Evolutionary conservation across 805 yeast genomes (phyloP).

Genomic region (Tetrapisispora fleetii): DNA sequence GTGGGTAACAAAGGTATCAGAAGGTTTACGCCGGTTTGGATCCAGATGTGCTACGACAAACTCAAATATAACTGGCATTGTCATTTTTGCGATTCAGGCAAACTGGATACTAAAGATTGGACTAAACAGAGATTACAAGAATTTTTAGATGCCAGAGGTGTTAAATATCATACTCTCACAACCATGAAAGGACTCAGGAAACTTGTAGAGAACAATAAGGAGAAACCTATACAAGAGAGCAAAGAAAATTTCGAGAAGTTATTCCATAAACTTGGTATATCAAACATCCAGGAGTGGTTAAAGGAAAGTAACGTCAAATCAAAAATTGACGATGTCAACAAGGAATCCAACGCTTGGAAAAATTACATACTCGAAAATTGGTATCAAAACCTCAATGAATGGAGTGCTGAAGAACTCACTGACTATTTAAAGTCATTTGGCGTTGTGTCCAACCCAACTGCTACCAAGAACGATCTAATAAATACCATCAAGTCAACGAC

Average conservation of each 20-base stretch:
- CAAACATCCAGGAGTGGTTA: background rate
- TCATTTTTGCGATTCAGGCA: background rate
- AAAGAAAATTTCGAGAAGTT: slow-evolving; percentile 20
- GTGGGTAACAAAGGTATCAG: background rate
- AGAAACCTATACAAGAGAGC: slow-evolving; percentile 28
- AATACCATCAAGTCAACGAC: slow-evolving; percentile 35
- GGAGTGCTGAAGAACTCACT: slow-evolving; percentile 36
- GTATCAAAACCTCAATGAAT: slow-evolving; percentile 28
- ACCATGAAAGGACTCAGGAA: slow-evolving; percentile 33
- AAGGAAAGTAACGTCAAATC: slow-evolving; percentile 4
- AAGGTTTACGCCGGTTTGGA: background rate
- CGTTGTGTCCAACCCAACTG: slow-evolving; percentile 15
- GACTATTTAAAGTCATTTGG: slow-evolving; percentile 37
- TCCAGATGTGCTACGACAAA: background rate
- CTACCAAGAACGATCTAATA: slow-evolving; percentile 30
- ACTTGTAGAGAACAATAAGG: slow-evolving; percentile 32
- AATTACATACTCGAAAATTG: slow-evolving; percentile 13
- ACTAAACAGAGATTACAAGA: slow-evolving; percentile 35
- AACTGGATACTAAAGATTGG: slow-evolving; percentile 27
- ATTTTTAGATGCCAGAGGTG: slow-evolving; percentile 34
- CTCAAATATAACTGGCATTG: background rate
- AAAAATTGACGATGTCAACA: slow-evolving; percentile 30
- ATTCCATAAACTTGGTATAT: background rate
- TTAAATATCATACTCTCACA: slow-evolving; percentile 32
- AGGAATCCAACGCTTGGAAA: slow-evolving; percentile 8